Evolutionary conservation across 371 early-diverging fungal species (phyloP), one percentile per base, ranked within the genome.

Genomic region (Mortierella sp.): DNA sequence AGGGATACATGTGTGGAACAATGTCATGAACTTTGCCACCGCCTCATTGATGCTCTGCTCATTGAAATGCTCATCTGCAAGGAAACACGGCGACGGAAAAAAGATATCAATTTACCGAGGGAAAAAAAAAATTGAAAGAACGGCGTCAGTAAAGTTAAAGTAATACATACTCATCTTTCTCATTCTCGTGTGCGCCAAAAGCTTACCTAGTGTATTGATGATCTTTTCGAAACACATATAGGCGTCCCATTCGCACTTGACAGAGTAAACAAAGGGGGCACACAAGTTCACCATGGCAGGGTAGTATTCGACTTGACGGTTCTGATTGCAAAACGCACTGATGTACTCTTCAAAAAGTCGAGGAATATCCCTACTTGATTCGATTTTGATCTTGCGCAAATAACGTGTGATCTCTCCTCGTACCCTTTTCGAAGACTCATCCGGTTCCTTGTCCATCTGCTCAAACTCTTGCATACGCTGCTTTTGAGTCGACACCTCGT

Each of bases 341-440:
- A 97, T 89, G 41, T 96, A 90, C 59, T 93, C 90, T 71, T 96
- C 96, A 72, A 96, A 90, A 16, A 67, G 16, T 22, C 38, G 45
- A 8, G 74, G 63, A 10, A 64, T 43, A 45, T 67, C 64, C 45
- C 63, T 47, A 24, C 58, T 72, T 24, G 76, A 66, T 11, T 60
- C 63, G 16, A 70, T 65, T 13, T 33, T 41, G 3, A 58, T 38
- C 65, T 58, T 66, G 50, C 73, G 71, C 64, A 89, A 85, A 73
- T 93, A 96, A 47, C 96, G 91, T 28, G 87, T 83, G 5, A 93
- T 91, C 74, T 97, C 97, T 61, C 94, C 94, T 41, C 96, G 94
- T 21, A 97, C 92, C 4, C 93, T 90, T 69, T 95, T 95, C 48
- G 91, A 86, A 28, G 89, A 84, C 58, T 94, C 94, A n/a, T 85